These are phyloP conservation scores for Daldinia concentrica DNA, from an alignment of 495 filamentous ascomycete species.

Conservation along the genomic window DNA sequence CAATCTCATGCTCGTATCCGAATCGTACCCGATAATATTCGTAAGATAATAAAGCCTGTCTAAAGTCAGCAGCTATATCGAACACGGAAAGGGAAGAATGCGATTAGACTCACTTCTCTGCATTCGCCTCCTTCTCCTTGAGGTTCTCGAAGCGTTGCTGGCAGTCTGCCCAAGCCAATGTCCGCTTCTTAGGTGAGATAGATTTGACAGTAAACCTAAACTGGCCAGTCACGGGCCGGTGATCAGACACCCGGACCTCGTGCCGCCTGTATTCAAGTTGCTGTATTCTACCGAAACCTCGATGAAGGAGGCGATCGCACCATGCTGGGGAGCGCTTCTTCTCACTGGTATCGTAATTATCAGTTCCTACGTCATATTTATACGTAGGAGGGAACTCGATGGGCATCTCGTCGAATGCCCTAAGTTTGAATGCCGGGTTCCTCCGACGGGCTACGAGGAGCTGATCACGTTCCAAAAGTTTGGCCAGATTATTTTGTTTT, in stretches of 20 bases:
- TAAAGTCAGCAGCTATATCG: conserved; percentile 29
- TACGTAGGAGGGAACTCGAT: conserved; percentile 96
- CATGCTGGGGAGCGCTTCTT: conserved; percentile 96
- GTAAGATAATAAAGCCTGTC: conserved; percentile 56
- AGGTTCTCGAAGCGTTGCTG: conserved; percentile 75
- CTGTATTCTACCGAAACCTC: conserved; percentile 82
- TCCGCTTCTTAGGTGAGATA: conserved; percentile 71
- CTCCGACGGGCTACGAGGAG: conserved; percentile 83
- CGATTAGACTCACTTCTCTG: conserved; percentile 53
- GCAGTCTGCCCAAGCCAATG: conserved; percentile 72
- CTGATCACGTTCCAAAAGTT: conserved; percentile 95
- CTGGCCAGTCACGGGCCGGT: conserved; percentile 86
- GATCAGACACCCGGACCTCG: conserved; percentile 89
- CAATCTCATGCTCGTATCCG: conserved; percentile 49
- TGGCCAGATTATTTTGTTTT: conserved; percentile 78
- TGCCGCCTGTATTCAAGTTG: conserved; percentile 88
- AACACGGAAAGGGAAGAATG: neutral
- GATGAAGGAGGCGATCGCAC: conserved; percentile 93
- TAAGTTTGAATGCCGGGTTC: conserved; percentile 87
- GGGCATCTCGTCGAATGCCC: conserved; percentile 83
- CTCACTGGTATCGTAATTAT: conserved; percentile 92
- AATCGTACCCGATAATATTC: conserved; percentile 57
- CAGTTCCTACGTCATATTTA: conserved; percentile 96
- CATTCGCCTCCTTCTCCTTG: conserved; percentile 71
- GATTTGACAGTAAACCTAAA: conserved; percentile 86